These are phyloP conservation scores for Parmelia sp. DNA, from an alignment of 495 filamentous ascomycete species.

Conservation along the genomic window DNA sequence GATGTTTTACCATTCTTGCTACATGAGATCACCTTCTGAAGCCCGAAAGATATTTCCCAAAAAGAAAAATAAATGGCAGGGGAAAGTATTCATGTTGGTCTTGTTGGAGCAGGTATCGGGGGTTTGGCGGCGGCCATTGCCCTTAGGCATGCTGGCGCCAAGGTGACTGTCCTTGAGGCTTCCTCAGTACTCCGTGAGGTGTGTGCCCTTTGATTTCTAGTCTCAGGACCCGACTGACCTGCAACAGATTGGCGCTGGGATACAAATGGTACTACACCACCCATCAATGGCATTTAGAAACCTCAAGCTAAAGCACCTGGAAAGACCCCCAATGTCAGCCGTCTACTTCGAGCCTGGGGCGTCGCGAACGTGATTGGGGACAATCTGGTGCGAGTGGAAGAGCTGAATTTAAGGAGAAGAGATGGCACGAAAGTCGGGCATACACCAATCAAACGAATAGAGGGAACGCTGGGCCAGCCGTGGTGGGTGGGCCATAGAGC, in stretches of 20 bases:
- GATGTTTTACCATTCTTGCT: too few relatives aligned
- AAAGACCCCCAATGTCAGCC: constrained; percentile 20
- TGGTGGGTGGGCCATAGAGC: constrained; percentile 38
- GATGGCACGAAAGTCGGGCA: constrained; percentile 36
- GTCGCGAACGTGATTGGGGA: constrained; percentile 34
- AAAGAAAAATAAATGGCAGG: constrained; percentile 10
- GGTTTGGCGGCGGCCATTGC: constrained; percentile 61
- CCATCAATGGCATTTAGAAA: not conserved
- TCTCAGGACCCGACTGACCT: not conserved
- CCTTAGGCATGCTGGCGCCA: constrained; percentile 56
- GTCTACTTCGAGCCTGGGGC: constrained; percentile 28
- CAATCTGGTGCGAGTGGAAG: constrained; percentile 34
- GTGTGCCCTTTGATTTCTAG: not conserved
- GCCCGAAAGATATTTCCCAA: too few relatives aligned
- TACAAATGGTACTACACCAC: constrained; percentile 19
- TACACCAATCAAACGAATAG: constrained; percentile 28
- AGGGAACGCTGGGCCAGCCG: constrained; percentile 23
- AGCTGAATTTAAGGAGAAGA: constrained; percentile 37
- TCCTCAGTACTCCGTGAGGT: constrained; percentile 45
- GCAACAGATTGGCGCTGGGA: constrained; percentile 24
- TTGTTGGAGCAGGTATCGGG: constrained; percentile 65
- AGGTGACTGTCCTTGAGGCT: constrained; percentile 51
- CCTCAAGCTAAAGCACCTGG: not conserved
- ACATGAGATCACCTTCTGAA: too few relatives aligned
- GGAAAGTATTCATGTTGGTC: constrained; percentile 39